These are phyloP conservation scores for Fusarium algeriense DNA, from an alignment of 2,329 filamentous ascomycete species.

Conservation along the genomic window DNA sequence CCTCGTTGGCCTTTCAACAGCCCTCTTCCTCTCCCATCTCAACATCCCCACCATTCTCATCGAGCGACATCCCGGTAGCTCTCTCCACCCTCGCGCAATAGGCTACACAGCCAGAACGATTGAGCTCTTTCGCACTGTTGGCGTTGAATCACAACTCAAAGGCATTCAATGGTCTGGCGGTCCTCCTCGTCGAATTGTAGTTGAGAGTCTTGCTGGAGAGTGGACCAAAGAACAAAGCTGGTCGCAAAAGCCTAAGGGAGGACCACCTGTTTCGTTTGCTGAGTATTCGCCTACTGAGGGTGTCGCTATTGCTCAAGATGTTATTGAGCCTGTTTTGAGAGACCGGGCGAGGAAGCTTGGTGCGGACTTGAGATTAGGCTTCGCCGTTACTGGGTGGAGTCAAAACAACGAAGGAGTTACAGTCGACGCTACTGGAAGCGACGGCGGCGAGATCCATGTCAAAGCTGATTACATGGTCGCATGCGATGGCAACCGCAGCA, in stretches of 20 bases:
- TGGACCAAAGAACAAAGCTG: slow-evolving; percentile 41
- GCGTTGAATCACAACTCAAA: slow-evolving; percentile 35
- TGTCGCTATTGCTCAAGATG: slow-evolving; percentile 54
- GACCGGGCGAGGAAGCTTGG: slow-evolving; percentile 49
- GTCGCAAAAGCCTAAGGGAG: slow-evolving; percentile 10
- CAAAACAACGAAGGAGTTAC: slow-evolving; percentile 29
- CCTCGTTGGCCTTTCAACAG: slow-evolving; percentile 55
- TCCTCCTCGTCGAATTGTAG: slow-evolving; percentile 37
- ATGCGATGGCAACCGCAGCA: slow-evolving; percentile 53
- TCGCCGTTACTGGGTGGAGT: slow-evolving; percentile 48
- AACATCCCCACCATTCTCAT: slow-evolving; percentile 52
- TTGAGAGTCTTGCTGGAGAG: slow-evolving; percentile 40
- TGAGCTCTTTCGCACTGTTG: slow-evolving; percentile 51
- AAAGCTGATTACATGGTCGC: slow-evolving; percentile 54
- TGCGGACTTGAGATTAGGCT: slow-evolving; percentile 52
- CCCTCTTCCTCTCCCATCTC: slow-evolving; percentile 52
- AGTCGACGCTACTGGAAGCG: neutral
- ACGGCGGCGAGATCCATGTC: slow-evolving; percentile 38
- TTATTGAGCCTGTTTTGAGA: slow-evolving; percentile 55
- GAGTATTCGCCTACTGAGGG: slow-evolving; percentile 38
- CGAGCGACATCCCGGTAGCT: slow-evolving; percentile 52
- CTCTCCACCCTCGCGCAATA: slow-evolving; percentile 54
- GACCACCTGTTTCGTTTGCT: rapidly evolving
- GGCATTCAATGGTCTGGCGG: slow-evolving; percentile 30
- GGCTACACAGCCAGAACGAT: slow-evolving; percentile 55